Conservation (phyloP, 2,329 filamentous ascomycete species). For the Pestalotiopsis sp. region DNA sequence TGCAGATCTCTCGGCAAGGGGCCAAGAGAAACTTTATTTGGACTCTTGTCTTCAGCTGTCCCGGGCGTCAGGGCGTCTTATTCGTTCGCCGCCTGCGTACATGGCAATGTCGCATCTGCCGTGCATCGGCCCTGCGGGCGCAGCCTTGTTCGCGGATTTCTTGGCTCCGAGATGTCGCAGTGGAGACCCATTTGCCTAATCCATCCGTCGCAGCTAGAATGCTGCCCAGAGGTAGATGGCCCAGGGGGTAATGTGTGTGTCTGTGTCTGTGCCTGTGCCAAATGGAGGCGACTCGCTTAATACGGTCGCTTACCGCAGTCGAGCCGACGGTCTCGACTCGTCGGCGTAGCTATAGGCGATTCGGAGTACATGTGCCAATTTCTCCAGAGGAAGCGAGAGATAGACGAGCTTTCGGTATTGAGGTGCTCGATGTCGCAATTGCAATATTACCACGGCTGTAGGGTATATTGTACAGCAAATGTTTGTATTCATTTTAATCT, state of each 20-base stretch:
- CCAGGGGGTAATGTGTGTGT: no score
- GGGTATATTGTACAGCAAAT: neutral
- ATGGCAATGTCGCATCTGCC: neutral
- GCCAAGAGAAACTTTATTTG: neutral
- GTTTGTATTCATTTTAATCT: neutral
- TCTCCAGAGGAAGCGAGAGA: neutral
- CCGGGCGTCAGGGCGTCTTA: neutral
- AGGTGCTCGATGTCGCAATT: neutral
- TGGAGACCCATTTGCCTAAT: constrained; percentile 2
- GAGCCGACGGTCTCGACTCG: no score
- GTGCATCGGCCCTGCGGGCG: neutral
- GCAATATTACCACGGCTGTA: neutral
- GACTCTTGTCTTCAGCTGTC: neutral
- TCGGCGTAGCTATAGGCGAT: no score
- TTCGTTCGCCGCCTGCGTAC: neutral
- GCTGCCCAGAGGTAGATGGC: neutral
- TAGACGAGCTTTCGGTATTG: neutral
- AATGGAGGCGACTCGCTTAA: no score
- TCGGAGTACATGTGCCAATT: neutral
- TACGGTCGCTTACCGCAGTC: no score
- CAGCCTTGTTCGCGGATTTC: neutral
- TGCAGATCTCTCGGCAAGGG: neutral
- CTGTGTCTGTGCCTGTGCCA: no score
- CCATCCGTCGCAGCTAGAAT: constrained; percentile 9
- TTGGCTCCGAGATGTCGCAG: constrained; percentile 7